Conservation (phyloP, 2,329 filamentous ascomycete species). For the Allantophomopsis cytisporea region DNA sequence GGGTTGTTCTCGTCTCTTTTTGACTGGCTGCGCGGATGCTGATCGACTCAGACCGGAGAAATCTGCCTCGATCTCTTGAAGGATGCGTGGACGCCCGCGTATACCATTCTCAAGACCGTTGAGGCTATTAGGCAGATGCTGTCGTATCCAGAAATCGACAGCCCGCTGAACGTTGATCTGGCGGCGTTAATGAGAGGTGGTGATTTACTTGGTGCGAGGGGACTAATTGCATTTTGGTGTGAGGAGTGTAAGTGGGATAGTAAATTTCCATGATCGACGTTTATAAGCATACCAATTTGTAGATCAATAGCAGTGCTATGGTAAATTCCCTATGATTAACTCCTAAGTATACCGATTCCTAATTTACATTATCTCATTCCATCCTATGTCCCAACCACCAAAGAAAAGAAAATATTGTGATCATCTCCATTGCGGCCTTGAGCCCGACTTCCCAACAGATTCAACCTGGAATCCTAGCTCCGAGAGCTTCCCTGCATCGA, state of each 20-base stretch:
- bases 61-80: slow-evolving; percentile 85
- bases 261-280: too few species aligned
- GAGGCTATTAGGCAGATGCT: slow-evolving; percentile 61
- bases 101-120: slow-evolving; percentile 64
- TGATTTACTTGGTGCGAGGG: slow-evolving; percentile 53
- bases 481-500: slow-evolving; percentile 14
- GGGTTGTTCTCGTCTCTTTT: neutral
- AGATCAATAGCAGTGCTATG: too few species aligned
- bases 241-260: slow-evolving; percentile 29
- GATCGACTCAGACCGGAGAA: slow-evolving; percentile 50
- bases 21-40: neutral
- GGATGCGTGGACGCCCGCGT: slow-evolving; percentile 72
- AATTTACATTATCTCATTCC: too few species aligned
- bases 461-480: slow-evolving; percentile 17
- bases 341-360: too few species aligned
- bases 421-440: too few species aligned
- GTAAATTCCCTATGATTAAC: too few species aligned
- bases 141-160: slow-evolving; percentile 55
- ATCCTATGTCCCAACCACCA: too few species aligned
- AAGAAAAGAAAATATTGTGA: too few species aligned
- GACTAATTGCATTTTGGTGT: slow-evolving; percentile 61
- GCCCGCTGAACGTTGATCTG: slow-evolving; percentile 67
- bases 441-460: slow-evolving; percentile 7
- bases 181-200: slow-evolving; percentile 57
- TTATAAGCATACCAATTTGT: too few species aligned